Evolutionary conservation across 106 monocot species (phyloP), one percentile per base, ranked within the genome.

Genomic region (Dendrobium chrysotoxum): DNA sequence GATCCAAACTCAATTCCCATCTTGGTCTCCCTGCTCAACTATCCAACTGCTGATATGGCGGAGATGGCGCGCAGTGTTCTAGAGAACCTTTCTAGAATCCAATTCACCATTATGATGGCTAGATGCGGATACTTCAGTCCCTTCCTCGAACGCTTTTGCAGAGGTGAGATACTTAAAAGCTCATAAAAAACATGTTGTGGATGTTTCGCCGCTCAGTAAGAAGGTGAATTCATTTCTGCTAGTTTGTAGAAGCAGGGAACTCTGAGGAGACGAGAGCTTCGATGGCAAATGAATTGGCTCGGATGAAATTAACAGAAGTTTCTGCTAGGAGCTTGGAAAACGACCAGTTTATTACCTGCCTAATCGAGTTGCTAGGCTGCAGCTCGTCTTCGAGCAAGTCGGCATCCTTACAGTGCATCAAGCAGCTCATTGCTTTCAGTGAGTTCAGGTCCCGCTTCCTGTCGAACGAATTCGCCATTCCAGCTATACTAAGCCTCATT

Each of bases 1-100:
- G 57, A 74, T 35, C 74, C 74, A 41, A 55, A 76, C 20, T 58
- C 65, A 45, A 82, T 82, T 7, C 64, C 82, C 40, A 42, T 76
- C 9, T 82, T 82, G 46, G 76, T 82, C 41, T 76, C 82, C 31
- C 61, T 82, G 26, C 18, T 66, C 65, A 66, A 76, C 13, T 13
- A 50, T 50, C 50, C 50, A 15, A 65, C 42, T 10, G 42, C 61
- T 4, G 65, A 76, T 12, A 31, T 82, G 28, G 61, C 76, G 16
- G 64, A 65, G 18, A 82, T 41, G 28, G 61, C 77, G 11, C 28
- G 5, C 18, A 54, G 21, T 35, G 76, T 82, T 6, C 39, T 82
- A 11, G 45, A 30, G 1, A 82, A 67, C 17, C 65, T 82, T 6
- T 82, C 76, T 31, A 16, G 30, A 5, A 75, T 26, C 12, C 18